A percentile compares a stretch with the other conserved stretches of the same genome.
These are phyloP conservation scores for Aspergillus nanangensis DNA, from an alignment of 495 filamentous ascomycete species.

Conservation along the genomic window DNA sequence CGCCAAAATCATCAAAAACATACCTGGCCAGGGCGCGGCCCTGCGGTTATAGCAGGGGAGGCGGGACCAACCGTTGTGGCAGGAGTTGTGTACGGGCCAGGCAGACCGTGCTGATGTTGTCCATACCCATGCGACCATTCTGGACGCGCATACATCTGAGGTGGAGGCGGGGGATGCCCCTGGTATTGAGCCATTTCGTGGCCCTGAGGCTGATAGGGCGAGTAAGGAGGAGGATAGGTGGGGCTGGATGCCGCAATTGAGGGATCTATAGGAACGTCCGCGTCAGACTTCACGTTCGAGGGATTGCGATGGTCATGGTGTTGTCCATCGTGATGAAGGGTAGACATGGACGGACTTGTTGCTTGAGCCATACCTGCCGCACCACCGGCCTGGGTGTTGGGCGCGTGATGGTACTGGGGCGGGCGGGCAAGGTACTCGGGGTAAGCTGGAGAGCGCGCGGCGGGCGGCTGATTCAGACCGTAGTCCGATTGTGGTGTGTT, in stretches of 20 bases:
- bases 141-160: conserved; percentile 71
- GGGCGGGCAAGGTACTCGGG: conserved; percentile 68
- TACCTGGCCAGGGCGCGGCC: conserved; percentile 69
- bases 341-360: conserved; percentile 91
- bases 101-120: conserved; percentile 58
- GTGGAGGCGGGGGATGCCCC: conserved; percentile 49
- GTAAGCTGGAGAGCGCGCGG: conserved; percentile 75
- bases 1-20: conserved; percentile 46
- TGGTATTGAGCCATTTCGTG: conserved; percentile 77
- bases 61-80: conserved; percentile 55
- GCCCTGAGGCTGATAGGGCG: conserved; percentile 75
- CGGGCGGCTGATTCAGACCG: conserved; percentile 70
- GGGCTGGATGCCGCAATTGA: conserved; percentile 91
- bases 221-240: conserved; percentile 79
- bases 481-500: conserved; percentile 88
- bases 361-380: conserved; percentile 94
- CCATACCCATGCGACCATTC: conserved; percentile 79
- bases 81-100: conserved; percentile 57
- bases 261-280: conserved; percentile 97
- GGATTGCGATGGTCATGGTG: conserved; percentile 60
- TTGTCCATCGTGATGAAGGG: conserved; percentile 69
- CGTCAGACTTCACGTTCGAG: conserved; percentile 83
- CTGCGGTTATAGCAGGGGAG: conserved; percentile 55
- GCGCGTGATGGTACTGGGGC: conserved; percentile 61
- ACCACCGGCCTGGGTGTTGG: conserved; percentile 67